A percentile compares a stretch with the other conserved stretches of the same genome.
phyloP scores from a whole-genome alignment of 208 protist genomes.

The Wallacemonas sp. region DNA sequence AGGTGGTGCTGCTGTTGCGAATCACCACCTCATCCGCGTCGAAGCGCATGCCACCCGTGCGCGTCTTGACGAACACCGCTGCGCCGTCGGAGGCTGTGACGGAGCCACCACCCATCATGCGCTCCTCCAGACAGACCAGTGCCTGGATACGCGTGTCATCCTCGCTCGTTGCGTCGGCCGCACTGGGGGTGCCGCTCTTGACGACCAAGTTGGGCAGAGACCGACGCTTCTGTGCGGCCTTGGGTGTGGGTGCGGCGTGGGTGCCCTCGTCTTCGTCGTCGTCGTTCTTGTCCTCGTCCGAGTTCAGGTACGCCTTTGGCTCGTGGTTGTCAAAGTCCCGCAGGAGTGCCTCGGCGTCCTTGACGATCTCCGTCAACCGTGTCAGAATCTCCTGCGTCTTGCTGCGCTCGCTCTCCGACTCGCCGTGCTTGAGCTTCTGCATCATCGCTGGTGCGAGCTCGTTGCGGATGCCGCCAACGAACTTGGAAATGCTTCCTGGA shows the following conservation, averaged over 20 bases:
- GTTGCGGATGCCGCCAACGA: constrained; percentile 68
- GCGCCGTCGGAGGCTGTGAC: constrained; percentile 55
- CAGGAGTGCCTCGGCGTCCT: constrained; percentile 63
- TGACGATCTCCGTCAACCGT: constrained; percentile 68
- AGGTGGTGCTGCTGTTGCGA: constrained; percentile 34
- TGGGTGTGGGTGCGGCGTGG: not conserved
- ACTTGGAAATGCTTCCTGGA: constrained; percentile 73
- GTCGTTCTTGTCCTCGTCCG: constrained; percentile 37
- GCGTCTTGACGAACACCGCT: constrained; percentile 45
- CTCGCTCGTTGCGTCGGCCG: constrained; percentile 18
- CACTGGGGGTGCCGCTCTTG: not conserved
- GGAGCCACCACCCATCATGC: constrained; percentile 58
- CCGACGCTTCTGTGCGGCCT: constrained; percentile 1
- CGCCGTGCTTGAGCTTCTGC: constrained; percentile 43
- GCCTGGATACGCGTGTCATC: constrained; percentile 40
- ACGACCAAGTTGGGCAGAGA: constrained; percentile 3
- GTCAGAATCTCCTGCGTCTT: constrained; percentile 57
- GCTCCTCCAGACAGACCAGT: constrained; percentile 66
- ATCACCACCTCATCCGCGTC: constrained; percentile 73
- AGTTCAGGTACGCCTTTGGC: constrained; percentile 66
- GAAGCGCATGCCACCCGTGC: constrained; percentile 55
- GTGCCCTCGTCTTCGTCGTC: not conserved
- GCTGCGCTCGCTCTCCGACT: constrained; percentile 27
- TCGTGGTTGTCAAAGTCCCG: constrained; percentile 72
- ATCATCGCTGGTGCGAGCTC: constrained; percentile 58